Base-by-base conservation (phyloP, 108 stramenopile genomes). In the Cylindrotheca fusiformis region DNA sequence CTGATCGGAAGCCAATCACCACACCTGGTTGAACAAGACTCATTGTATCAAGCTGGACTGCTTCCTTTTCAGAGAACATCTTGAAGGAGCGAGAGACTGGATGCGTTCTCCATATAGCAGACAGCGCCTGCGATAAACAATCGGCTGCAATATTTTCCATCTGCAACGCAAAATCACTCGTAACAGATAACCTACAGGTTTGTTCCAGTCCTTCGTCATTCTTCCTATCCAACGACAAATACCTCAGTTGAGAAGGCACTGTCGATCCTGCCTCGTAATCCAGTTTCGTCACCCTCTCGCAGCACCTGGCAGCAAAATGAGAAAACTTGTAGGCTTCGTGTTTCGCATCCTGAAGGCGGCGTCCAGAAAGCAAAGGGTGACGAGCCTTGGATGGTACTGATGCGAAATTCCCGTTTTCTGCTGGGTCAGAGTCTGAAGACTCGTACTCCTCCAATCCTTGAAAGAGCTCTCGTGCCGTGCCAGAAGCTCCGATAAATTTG, bases 291-390 rank as follows among this genome's bases (percentile, higher is more conserved):
- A 78, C 77, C 48, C 71, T 33, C 10, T 55, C 56, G 50, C 71
- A 77, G 49, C 84, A 85, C n/a, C 77, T 69, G 29, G 63, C 66
- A 28, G 81, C 82, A 51, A 61, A 84, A 64, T 79, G 69, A 17
- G 82, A 67, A 50, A 81, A 83, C 8, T 81, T 63, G 31, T 85
- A 78, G 19, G 84, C 84, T 36, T 88, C 80, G 53, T 88, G 87
- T 27, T 74, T 77, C 4, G 82, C 82, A 47, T 80, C 81, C 0
- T 81, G 84, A 29, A 88, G 53, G 4, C 84, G 80, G 31, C 79
- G 80, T 6, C 30, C 55, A 4, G 50, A 52, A 27, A 72, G 22
- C 20, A 72, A 32, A 17, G 56, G 48, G 18, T 50, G 56, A 19
- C 58, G 55, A 41, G 36, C 36, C 14, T 41, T 41, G 20, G 44